Percentiles rank a stretch among this genome's conserved stretches.
Conservation (phyloP, 805 yeast genomes). For the Saccharomycopsis sp. region DNA sequence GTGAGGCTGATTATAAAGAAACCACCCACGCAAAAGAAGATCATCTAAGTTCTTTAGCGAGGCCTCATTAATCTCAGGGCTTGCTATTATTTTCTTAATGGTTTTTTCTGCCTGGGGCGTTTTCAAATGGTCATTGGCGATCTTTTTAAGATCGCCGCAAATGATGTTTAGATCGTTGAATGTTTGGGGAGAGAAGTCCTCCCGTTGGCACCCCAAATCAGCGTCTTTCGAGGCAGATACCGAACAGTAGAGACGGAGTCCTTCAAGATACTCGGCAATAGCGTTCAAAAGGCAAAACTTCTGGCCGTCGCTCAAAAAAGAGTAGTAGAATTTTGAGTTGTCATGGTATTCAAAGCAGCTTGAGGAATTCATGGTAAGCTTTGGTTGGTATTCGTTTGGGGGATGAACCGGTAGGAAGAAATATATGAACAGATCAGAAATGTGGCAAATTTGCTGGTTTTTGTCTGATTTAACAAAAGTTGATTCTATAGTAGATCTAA, state of each 20-base stretch:
- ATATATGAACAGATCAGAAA: too few species aligned
- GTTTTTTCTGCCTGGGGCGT: background rate
- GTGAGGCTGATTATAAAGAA: conserved; percentile 3
- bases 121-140: background rate
- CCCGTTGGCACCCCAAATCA: background rate
- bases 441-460: too few species aligned
- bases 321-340: background rate
- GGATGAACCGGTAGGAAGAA: too few species aligned
- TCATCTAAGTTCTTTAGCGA: background rate
- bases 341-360: conserved; percentile 3
- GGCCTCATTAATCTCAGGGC: background rate
- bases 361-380: background rate
- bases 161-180: background rate
- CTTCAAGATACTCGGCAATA: conserved; percentile 1
- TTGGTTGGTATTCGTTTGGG: too few species aligned
- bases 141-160: background rate
- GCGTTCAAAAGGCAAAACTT: background rate
- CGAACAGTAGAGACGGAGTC: background rate
- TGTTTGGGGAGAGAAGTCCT: background rate
- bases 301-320: conserved; percentile 1
- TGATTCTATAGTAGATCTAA: too few species aligned
- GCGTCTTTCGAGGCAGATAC: background rate
- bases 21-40: conserved; percentile 8
- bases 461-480: too few species aligned
- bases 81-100: background rate